Evolutionary conservation across 345 rosid species (phyloP).

Genomic region (Brassica rapa): DNA sequence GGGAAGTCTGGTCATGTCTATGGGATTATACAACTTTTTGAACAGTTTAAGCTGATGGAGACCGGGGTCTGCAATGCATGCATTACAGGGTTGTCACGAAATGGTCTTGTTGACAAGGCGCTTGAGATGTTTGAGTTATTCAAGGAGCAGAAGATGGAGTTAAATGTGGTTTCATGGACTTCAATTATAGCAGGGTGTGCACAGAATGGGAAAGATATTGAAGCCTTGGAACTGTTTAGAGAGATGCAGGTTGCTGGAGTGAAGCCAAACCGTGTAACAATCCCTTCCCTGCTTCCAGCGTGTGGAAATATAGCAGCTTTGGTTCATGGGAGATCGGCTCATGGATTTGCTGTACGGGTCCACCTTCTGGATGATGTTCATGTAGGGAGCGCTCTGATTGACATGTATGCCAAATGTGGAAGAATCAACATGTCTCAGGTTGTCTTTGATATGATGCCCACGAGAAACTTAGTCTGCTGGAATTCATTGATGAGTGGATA

Average conservation of each 20-base stretch:
- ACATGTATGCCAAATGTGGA: conserved; percentile 85
- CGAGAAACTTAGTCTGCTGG: conserved; percentile 71
- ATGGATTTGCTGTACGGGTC: conserved; percentile 53
- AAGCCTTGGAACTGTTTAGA: conserved; percentile 59
- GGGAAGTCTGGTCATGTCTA: conserved; percentile 52
- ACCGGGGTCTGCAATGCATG: conserved; percentile 61
- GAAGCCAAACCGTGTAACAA: conserved; percentile 62
- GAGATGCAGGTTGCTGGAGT: conserved; percentile 64
- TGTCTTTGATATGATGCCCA: conserved; percentile 58
- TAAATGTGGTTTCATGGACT: conserved; percentile 71
- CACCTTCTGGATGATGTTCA: conserved; percentile 53
- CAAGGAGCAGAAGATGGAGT: conserved; percentile 42
- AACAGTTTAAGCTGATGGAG: conserved; percentile 46
- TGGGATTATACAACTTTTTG: conserved; percentile 46
- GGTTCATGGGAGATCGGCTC: conserved; percentile 60
- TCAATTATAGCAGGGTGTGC: conserved; percentile 63
- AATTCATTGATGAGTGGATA: conserved; percentile 70
- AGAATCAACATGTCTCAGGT: conserved; percentile 51
- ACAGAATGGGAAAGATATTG: conserved; percentile 65
- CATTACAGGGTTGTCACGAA: conserved; percentile 58
- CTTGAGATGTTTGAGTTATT: conserved; percentile 50
- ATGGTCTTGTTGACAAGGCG: conserved; percentile 55
- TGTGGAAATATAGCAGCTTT: conserved; percentile 71
- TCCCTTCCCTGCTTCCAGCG: conserved; percentile 69
- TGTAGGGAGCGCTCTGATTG: conserved; percentile 68